Evolutionary conservation across 169 alveolate species (phyloP).

Genomic region (Babesia bigemina): DNA sequence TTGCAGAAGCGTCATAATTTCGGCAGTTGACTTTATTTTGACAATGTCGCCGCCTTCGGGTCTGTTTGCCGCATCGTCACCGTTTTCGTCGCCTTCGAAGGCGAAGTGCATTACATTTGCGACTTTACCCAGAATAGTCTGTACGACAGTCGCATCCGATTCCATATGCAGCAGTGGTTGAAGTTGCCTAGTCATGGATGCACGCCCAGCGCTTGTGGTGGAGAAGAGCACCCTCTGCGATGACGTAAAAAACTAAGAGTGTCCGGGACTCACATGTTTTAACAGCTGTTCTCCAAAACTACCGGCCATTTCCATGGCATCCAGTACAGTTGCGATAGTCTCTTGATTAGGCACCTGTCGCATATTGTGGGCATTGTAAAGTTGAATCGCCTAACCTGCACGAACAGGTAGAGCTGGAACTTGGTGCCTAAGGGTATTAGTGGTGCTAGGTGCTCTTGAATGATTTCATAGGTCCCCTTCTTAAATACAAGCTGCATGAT

Average conservation of each 20-base stretch:
- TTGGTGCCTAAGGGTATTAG: conserved; percentile 21
- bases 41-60: neutral
- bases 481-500: conserved; percentile 40
- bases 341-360: conserved; percentile 34
- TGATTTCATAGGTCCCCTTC: conserved; percentile 21
- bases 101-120: conserved; percentile 46
- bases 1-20: neutral
- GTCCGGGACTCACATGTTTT: conserved; percentile 42
- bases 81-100: neutral
- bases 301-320: conserved; percentile 25
- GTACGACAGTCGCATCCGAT: conserved; percentile 58
- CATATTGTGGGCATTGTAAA: neutral
- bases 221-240: conserved; percentile 74
- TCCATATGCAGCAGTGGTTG: conserved; percentile 77
- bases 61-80: neutral
- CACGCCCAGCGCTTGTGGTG: conserved; percentile 72
- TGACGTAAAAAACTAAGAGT: neutral
- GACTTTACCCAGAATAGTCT: conserved; percentile 64
- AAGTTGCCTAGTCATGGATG: conserved; percentile 78
- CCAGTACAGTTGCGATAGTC: conserved; percentile 12
- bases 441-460: conserved; percentile 12
- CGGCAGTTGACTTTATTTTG: conserved; percentile 12
- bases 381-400: conserved; percentile 21
- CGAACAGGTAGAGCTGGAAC: conserved; percentile 37
- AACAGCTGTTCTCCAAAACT: conserved; percentile 35